Conservation (phyloP, 169 alveolate species). For the Eimeria zaria region DNA sequence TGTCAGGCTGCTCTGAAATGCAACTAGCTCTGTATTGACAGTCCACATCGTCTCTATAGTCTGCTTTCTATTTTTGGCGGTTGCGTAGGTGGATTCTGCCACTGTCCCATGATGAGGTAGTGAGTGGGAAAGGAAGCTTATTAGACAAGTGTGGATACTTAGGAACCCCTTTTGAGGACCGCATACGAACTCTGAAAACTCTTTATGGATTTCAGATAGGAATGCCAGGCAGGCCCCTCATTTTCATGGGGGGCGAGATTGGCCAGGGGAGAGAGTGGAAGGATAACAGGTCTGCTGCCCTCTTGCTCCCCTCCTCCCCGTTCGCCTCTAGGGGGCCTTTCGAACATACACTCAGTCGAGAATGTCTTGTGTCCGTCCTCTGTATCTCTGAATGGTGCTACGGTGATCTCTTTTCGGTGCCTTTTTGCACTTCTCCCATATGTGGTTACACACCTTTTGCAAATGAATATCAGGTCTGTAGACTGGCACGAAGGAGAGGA, state of each 20-base stretch:
- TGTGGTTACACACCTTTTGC: not conserved
- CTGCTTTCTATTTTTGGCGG: not conserved
- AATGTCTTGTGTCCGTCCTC: not conserved
- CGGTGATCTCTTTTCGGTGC: not conserved
- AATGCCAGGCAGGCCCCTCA: conserved; percentile 89
- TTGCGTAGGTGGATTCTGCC: conserved; percentile 87
- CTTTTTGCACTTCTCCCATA: not conserved
- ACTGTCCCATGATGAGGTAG: conserved; percentile 89
- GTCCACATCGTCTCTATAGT: not conserved
- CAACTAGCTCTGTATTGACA: too few species aligned
- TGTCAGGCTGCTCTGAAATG: not conserved
- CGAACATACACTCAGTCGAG: not conserved
- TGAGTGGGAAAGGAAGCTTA: conserved; percentile 89
- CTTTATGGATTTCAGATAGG: conserved; percentile 90
- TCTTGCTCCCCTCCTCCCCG: not conserved
- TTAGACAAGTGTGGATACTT: conserved; percentile 89
- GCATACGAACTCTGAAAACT: conserved; percentile 88
- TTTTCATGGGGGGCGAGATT: conserved; percentile 90
- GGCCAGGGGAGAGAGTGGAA: conserved; percentile 91
- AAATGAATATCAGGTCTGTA: conserved; percentile 83
- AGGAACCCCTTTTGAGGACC: conserved; percentile 89
- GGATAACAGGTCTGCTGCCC: conserved; percentile 72
- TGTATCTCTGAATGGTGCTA: not conserved
- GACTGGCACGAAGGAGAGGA: conserved; percentile 91
- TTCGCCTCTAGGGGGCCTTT: not conserved